Percentiles rank a stretch among this genome's conserved stretches.
These are phyloP conservation scores for Stephanodiscus triporus DNA, from an alignment of 108 stramenopile species.

Conservation along the genomic window DNA sequence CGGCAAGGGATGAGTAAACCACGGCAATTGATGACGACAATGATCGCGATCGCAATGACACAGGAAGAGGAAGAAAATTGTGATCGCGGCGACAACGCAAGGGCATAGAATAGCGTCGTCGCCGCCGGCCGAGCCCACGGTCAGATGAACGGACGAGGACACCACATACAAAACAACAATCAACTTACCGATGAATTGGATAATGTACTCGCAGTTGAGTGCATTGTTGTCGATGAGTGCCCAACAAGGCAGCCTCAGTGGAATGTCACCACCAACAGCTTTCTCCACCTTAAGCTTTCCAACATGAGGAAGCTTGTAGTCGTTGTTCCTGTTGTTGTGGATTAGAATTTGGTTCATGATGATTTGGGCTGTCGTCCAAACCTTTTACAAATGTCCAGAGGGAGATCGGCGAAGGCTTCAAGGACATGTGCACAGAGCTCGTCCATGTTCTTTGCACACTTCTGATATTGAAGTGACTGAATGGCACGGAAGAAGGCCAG, in stretches of 20 bases:
- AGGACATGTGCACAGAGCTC: neutral
- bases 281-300: conserved; percentile 12
- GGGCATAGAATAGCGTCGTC: no score
- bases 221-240: no score
- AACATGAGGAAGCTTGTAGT: conserved; percentile 16
- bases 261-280: neutral
- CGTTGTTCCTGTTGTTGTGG: neutral
- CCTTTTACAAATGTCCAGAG: conserved; percentile 12
- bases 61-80: no score
- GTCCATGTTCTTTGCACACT: conserved; percentile 11
- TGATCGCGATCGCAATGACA: no score
- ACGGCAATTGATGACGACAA: no score
- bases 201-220: no score
- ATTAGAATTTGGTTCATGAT: conserved; percentile 10
- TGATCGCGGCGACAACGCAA: no score
- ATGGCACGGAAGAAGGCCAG: conserved; percentile 22
- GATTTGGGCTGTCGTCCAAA: conserved; percentile 14
- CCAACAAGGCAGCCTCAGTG: conserved; percentile 8
- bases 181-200: no score
- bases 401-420: neutral
- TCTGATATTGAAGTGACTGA: conserved; percentile 22
- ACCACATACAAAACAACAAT: no score
- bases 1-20: no score
- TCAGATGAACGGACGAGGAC: no score
- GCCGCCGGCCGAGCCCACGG: no score